These are phyloP conservation scores for Phytopythium cucurbitacearum DNA, from an alignment of 352 stramenopile species.

Conservation along the genomic window DNA sequence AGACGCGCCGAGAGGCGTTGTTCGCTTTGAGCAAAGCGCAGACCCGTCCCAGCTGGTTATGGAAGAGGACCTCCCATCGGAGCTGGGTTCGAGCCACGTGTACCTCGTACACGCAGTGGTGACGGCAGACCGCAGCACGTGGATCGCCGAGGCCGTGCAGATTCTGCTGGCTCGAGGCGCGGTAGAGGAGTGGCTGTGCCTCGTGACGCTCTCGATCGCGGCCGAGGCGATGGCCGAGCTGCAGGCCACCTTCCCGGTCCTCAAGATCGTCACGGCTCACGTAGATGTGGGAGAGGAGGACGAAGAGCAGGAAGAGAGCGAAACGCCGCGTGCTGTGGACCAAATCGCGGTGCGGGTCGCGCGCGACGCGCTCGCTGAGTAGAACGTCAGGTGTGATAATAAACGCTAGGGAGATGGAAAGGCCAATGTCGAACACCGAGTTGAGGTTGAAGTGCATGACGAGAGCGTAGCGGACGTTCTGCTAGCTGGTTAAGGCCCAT, in stretches of 20 bases:
- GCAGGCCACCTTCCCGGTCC: slow-evolving; percentile 14
- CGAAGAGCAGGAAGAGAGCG: slow-evolving; percentile 8
- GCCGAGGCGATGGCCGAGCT: slow-evolving; percentile 12
- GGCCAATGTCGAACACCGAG: too few relatives aligned
- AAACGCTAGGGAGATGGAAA: too few relatives aligned
- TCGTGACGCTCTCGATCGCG: slow-evolving; percentile 17
- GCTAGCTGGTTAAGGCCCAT: too few relatives aligned
- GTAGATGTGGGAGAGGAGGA: slow-evolving; percentile 10
- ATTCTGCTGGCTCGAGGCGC: slow-evolving; percentile 12
- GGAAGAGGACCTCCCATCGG: slow-evolving; percentile 10
- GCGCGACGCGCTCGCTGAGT: slow-evolving; percentile 5
- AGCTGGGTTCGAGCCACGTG: slow-evolving; percentile 10
- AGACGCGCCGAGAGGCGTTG: slow-evolving; percentile 15
- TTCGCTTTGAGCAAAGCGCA: slow-evolving; percentile 7
- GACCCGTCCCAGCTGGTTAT: background rate
- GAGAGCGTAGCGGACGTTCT: too few relatives aligned
- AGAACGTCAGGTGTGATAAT: too few relatives aligned
- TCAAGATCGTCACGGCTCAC: slow-evolving; percentile 14
- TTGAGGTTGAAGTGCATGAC: too few relatives aligned
- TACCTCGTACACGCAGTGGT: slow-evolving; percentile 20
- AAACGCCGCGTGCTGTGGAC: slow-evolving; percentile 23
- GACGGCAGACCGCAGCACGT: slow-evolving; percentile 1
- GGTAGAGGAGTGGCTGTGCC: slow-evolving; percentile 15
- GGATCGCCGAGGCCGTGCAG: slow-evolving; percentile 13
- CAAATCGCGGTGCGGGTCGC: slow-evolving; percentile 57